Conservation (phyloP, 1,284 basidiomycete species). For the Moesziomyces globuligerus region DNA sequence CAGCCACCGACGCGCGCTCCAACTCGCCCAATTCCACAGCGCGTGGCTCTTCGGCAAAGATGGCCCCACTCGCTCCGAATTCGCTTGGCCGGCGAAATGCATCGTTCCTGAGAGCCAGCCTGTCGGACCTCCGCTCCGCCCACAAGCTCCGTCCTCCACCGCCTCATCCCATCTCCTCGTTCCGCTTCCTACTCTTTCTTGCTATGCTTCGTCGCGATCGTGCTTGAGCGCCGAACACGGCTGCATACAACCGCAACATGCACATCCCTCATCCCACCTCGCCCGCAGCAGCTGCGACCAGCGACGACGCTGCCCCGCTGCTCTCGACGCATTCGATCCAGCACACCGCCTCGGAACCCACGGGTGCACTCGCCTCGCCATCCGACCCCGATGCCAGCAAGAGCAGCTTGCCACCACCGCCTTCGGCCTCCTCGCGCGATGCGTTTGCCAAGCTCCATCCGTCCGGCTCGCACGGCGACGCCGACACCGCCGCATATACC, state of each 20-base stretch:
- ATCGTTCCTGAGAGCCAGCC: too few relatives aligned
- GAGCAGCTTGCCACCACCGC: slow-evolving; percentile 3
- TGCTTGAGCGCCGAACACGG: too few relatives aligned
- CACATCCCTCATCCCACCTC: slow-evolving; percentile 1
- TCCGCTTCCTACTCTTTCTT: slow-evolving; percentile 2
- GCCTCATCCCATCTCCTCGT: neutral
- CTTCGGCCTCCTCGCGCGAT: slow-evolving; percentile 12
- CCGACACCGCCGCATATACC: slow-evolving; percentile 24
- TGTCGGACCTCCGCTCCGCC: too few relatives aligned
- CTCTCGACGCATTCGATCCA: slow-evolving; percentile 18
- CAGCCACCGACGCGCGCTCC: too few relatives aligned
- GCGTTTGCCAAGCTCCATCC: slow-evolving; percentile 19
- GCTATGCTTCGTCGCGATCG: too few relatives aligned
- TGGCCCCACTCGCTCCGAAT: too few relatives aligned
- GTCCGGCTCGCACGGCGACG: slow-evolving; percentile 2
- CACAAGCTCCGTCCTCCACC: too few relatives aligned
- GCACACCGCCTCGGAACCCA: slow-evolving; percentile 33
- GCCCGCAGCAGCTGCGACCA: neutral
- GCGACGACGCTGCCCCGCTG: slow-evolving; percentile 8
- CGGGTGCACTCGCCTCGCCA: slow-evolving; percentile 2
- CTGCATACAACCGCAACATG: slow-evolving; percentile 4
- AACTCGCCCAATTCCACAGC: neutral
- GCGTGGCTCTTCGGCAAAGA: too few relatives aligned
- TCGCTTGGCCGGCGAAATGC: too few relatives aligned
- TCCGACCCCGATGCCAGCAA: neutral